phyloP scores from a whole-genome alignment of 768 basidiomycete genomes.

The Leccinum boreale region DNA sequence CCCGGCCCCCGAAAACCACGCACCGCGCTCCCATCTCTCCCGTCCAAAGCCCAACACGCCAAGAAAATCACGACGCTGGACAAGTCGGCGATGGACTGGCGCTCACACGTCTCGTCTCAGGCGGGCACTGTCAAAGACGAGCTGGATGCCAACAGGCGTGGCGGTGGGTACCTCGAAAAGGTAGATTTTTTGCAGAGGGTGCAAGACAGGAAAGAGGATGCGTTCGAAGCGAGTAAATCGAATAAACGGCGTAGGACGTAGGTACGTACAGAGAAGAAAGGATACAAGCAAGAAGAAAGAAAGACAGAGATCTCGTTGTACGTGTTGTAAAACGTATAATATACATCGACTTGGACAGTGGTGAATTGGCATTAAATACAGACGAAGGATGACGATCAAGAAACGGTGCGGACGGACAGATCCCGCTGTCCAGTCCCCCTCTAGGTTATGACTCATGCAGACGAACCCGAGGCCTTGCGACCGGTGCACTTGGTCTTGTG shows the following conservation, averaged over 20 bases:
- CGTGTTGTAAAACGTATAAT: not conserved
- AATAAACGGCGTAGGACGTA: constrained; percentile 45
- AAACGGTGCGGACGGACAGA: not conserved
- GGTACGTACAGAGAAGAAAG: not conserved
- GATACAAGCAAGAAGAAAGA: not conserved
- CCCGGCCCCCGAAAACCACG: constrained; percentile 70
- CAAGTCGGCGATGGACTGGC: constrained; percentile 88
- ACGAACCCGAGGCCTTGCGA: not conserved
- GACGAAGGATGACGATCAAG: not conserved
- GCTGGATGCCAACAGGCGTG: constrained; percentile 68
- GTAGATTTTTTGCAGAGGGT: constrained; percentile 81
- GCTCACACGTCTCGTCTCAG: constrained; percentile 52
- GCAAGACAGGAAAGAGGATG: constrained; percentile 65
- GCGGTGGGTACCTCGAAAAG: constrained; percentile 81
- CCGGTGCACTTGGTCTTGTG: constrained; percentile 12
- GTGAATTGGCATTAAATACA: not conserved
- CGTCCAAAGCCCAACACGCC: constrained; percentile 46
- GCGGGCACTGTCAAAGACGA: constrained; percentile 55
- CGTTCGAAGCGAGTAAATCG: constrained; percentile 52
- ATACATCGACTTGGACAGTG: constrained; percentile 4
- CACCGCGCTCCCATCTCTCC: constrained; percentile 51
- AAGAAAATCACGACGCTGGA: constrained; percentile 83
- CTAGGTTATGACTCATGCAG: not conserved
- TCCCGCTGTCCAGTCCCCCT: not conserved
- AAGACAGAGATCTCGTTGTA: not conserved